phyloP scores from a whole-genome alignment of 2,329 filamentous ascomycete genomes.

The Chrysoporthe puriensis region DNA sequence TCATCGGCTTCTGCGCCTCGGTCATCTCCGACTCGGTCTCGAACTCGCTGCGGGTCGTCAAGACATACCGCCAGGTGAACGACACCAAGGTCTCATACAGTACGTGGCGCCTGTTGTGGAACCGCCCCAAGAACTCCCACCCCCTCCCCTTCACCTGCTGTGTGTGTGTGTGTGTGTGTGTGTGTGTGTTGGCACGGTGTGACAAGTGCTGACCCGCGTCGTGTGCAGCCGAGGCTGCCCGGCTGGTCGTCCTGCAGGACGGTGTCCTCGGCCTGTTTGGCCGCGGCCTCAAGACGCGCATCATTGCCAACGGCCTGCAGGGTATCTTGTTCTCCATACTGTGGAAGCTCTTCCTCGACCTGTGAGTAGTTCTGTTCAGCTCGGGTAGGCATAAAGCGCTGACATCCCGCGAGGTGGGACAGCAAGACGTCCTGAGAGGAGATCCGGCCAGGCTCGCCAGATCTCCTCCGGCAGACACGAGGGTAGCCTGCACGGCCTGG shows the following conservation, averaged over 20 bases:
- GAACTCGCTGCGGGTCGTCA: slow-evolving; percentile 52
- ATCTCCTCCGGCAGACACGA: background rate
- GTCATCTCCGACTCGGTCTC: slow-evolving; percentile 51
- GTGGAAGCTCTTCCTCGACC: slow-evolving; percentile 52
- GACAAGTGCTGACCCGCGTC: background rate
- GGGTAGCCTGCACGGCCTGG: background rate
- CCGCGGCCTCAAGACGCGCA: slow-evolving; percentile 50
- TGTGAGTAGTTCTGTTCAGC: slow-evolving; percentile 41
- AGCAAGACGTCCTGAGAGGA: slow-evolving; percentile 14
- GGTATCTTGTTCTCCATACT: slow-evolving; percentile 52
- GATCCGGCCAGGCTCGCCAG: background rate
- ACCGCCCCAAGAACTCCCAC: no score
- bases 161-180: no score
- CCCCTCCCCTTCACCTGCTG: no score
- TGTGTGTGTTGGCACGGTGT: no score
- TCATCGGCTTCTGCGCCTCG: slow-evolving; percentile 50
- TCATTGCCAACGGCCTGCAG: slow-evolving; percentile 52
- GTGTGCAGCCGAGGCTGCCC: slow-evolving; percentile 46
- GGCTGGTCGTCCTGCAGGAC: slow-evolving; percentile 44
- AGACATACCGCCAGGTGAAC: slow-evolving; percentile 55
- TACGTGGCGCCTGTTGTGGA: slow-evolving; percentile 32
- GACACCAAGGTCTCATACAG: slow-evolving; percentile 51
- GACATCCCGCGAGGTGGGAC: slow-evolving; percentile 17
- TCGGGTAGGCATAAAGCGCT: background rate
- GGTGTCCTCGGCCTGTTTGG: slow-evolving; percentile 48